Evolutionary conservation across 2,329 filamentous ascomycete species (phyloP), one percentile per base, ranked within the genome.

Genomic region (Berkeleyomyces rouxiae): DNA sequence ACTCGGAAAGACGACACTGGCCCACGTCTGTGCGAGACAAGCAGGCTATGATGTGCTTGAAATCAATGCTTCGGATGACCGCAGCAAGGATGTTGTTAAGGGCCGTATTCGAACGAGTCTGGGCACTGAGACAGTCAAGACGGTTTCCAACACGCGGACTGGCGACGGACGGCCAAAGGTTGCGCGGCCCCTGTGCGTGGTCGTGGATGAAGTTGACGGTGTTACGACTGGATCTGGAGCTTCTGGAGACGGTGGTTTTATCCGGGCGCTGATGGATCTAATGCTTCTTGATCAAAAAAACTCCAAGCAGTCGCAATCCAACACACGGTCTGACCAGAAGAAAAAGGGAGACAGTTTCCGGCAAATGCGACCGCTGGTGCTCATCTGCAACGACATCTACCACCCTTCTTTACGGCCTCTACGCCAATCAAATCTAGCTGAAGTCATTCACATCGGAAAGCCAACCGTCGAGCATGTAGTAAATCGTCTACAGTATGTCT

Each of bases 381-480:
- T 99, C 58, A 93, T 99, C 68, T 99, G 93, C 76, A 99, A 99
- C 69, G 95, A 99, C 71, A 84, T 97, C 0, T 99, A 99, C 70
- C 90, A 96, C 68, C 85, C 92, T 3, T 88, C 91, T 23, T 79
- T 99, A 47, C 82, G 90, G 37, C 90, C 89, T 0, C 77, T 99
- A 6, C 84, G 93, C n/a, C 87, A 92, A 66, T 91, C 90, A 0
- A 83, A 78, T 4, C 75, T 93, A 59, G 93, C 92, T 0, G 93
- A 99, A 71, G 84, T 97, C 46, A 85, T 99, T 31, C 90, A 95
- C 70, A 86, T 96, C 42, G 88, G 92, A 58, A 93, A 93, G 68
- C 90, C 93, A 1, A 85, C 88, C 0, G 75, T 97, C 7, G 91
- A 95, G 66, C 87, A 90, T 59, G 89, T 97, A 2, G 85, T 95